Evolutionary conservation across 2,329 filamentous ascomycete species (phyloP), one percentile per base, ranked within the genome.

Genomic region (Colletotrichum sp.): DNA sequence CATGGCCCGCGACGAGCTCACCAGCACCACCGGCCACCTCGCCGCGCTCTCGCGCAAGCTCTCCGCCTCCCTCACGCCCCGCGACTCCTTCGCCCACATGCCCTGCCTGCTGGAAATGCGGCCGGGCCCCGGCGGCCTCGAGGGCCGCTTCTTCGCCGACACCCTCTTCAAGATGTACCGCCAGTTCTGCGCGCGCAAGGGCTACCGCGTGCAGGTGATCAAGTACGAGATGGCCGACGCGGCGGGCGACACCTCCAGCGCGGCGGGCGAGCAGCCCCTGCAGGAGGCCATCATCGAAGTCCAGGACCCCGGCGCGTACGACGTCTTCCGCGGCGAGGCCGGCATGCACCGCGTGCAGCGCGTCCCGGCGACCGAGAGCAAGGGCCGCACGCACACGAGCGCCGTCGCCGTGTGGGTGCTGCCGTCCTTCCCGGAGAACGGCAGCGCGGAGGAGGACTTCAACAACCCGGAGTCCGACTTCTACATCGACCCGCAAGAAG

Each of bases 281-380:
- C 92, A 94, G 71, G 97, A 99, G 87, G 97, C 95, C 9, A 92
- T 99, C 28, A 89, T 99, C 30, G 96, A 98, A 83, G 89, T 99
- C 44, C 91, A 94, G 75, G 90, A 92, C 66, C 86, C 91, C 2
- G 95, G 95, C 34, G 93, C 96, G 26, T 99, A 98, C 85, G 95
- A 94, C 76, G 82, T 92, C 3, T 92, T 99, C 80, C 92, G 96
- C 77, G 94, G 94, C 80, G 97, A 99, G 85, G 95, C 96, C 5
- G 97, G 97, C 36, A 97, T 99, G 79, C 97, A 99, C 84, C 92
- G 97, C 32, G 97, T 99, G 0, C 97, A 99, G 87, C 93, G 97
- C 30, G 94, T 99, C 5, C 97, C 97, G 2, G 93, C 93, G 13
- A 99, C 97, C 1, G 97, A 99, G 84, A 95, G 90, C 79, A 96